phyloP scores from a whole-genome alignment of 176 grass and related monocot genomes.

The Avena atlantica region DNA sequence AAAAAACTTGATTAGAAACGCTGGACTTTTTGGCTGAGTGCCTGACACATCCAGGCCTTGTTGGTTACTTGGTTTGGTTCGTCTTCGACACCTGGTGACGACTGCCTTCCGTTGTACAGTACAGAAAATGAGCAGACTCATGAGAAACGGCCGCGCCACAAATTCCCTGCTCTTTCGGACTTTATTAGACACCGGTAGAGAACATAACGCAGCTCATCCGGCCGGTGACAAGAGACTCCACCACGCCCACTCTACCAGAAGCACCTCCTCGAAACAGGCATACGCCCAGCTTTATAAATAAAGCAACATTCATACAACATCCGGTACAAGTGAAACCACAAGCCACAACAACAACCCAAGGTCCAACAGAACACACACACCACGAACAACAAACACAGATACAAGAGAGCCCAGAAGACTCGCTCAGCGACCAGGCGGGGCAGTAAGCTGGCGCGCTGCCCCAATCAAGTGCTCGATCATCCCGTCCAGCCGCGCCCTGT shows the following conservation, averaged over 20 bases:
- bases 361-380: no score
- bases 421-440: no score
- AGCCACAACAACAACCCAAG: no score
- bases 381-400: no score
- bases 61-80: not conserved
- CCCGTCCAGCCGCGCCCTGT: no score
- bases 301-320: no score
- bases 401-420: no score
- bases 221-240: not conserved
- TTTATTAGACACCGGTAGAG: not conserved
- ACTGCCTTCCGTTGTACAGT: not conserved
- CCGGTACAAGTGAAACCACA: no score
- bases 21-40: not conserved
- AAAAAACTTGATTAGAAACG: not conserved
- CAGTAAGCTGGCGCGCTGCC: no score
- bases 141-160: no score
- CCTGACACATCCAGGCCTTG: not conserved
- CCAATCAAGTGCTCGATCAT: no score
- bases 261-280: not conserved
- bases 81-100: not conserved
- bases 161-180: not conserved
- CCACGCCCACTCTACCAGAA: not conserved
- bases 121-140: not conserved
- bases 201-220: not conserved
- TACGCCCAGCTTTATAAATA: no score